Evolutionary conservation across 1,284 basidiomycete species (phyloP), one percentile per base, ranked within the genome.

Genomic region (Ceraceosorus bombacis): DNA sequence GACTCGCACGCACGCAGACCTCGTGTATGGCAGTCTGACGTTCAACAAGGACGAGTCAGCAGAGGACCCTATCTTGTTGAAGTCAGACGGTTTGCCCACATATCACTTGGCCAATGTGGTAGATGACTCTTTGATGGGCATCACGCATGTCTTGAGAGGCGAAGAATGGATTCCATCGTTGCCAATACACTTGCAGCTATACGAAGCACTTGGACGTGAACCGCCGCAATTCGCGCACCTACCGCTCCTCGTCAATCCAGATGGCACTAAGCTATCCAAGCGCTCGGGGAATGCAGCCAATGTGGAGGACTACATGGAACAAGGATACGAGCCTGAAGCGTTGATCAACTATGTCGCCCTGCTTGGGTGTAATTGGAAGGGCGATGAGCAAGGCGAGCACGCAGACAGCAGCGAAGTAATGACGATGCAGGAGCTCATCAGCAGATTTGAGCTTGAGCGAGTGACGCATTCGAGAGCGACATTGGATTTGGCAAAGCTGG

Each of bases 101-200:
- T 98, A 98, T 75, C 95, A 98, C 68, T 84, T 99, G 2, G 94
- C 95, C 0, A 93, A 86, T 40, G 89, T 98, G 0, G 89, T 95
- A 0, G 95, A 99, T 67, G 95, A 98, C 78, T 85, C 91, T 71
- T 85, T 87, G 68, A 99, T 99, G 95, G 85, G 85, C 0, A 91
- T 99, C 51, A 90, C 90, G 0, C 94, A 98, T 78, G 93, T 98
- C 2, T 80, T 98, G 1, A 84, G 95, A 17, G 95, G 95, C 49
- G 94, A 97, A 87, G 94, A 98, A 83, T 98, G 95, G 95, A 82
- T 97, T 1, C 88, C 91, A 0, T 95, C 91, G 0, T 82, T 94
- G n/a, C 89, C 91, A 0, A 84, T 95, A 48, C 94, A 99, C 77
- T 82, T 96, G 10, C 87, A 90, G 68, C 80, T 99, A 12, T 98